phyloP scores from a whole-genome alignment of 352 stramenopile species.

The Globisporangium nagaii region DNA sequence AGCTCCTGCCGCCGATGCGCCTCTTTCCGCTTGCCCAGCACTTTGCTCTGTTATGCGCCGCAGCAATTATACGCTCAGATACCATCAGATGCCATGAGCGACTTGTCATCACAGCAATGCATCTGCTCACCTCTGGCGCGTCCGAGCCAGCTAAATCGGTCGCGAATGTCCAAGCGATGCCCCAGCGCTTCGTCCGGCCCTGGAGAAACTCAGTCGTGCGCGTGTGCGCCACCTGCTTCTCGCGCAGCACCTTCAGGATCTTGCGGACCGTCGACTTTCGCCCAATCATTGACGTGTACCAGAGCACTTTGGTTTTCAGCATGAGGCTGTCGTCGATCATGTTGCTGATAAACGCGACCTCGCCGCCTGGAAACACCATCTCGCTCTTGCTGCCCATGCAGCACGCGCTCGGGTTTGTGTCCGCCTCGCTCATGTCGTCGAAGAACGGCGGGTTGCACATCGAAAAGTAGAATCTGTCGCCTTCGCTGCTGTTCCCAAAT shows the following conservation, averaged over 20 bases:
- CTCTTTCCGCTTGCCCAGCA: slow-evolving; percentile 82
- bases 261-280: slow-evolving; percentile 90
- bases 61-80: too few relatives aligned
- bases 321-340: slow-evolving; percentile 92
- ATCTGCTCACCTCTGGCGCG: slow-evolving; percentile 27
- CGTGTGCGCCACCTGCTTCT: slow-evolving; percentile 60
- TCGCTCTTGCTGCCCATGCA: slow-evolving; percentile 75
- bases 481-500: not conserved
- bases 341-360: slow-evolving; percentile 90
- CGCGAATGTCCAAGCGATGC: slow-evolving; percentile 91
- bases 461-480: slow-evolving; percentile 79
- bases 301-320: slow-evolving; percentile 71
- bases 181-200: slow-evolving; percentile 90
- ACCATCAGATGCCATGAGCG: too few relatives aligned
- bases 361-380: slow-evolving; percentile 88
- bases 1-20: slow-evolving; percentile 47
- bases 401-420: slow-evolving; percentile 65
- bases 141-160: slow-evolving; percentile 15
- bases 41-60: slow-evolving; percentile 62
- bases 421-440: slow-evolving; percentile 64
- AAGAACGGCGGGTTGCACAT: slow-evolving; percentile 99
- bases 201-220: slow-evolving; percentile 93
- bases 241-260: slow-evolving; percentile 80
- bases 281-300: slow-evolving; percentile 94
- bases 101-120: not conserved